Evolutionary conservation across 2,329 filamentous ascomycete species (phyloP).

Genomic region (Hypoxylon rubiginosum): DNA sequence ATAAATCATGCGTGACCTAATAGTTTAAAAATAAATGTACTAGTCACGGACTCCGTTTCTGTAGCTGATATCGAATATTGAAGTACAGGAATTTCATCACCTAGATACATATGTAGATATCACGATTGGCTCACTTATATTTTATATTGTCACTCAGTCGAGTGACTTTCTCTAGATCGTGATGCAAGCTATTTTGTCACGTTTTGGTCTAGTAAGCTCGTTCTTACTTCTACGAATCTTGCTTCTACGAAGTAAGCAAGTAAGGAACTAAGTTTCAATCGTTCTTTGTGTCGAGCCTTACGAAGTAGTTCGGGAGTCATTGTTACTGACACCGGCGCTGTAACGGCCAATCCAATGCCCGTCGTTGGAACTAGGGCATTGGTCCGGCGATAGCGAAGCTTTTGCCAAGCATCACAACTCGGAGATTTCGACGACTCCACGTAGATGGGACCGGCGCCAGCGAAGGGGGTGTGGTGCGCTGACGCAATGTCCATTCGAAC

Average conservation of each 20-base stretch:
- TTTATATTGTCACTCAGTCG: not conserved
- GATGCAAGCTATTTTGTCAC: not conserved
- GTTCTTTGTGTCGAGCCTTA: not conserved
- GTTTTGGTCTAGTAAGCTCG: not conserved
- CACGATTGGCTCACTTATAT: not conserved
- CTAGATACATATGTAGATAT: slow-evolving; percentile 14
- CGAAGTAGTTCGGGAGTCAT: not conserved
- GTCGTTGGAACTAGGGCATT: not conserved
- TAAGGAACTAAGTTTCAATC: not conserved
- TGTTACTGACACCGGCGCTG: not conserved
- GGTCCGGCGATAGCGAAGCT: not conserved
- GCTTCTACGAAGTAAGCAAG: too few relatives aligned
- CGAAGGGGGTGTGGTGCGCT: not conserved
- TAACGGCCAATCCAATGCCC: not conserved
- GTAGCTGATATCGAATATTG: slow-evolving; percentile 5
- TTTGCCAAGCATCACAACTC: not conserved
- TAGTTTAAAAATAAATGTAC: not conserved
- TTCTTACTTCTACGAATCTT: not conserved
- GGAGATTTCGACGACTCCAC: not conserved
- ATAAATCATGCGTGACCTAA: not conserved
- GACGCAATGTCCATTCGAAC: not conserved
- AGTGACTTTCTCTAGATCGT: not conserved
- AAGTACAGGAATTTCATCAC: slow-evolving; percentile 11
- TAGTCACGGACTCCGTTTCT: not conserved
- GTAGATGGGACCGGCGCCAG: not conserved